A percentile compares a stretch with the other conserved stretches of the same genome.
phyloP scores from a whole-genome alignment of 768 basidiomycete species.

The Amanita exitialis region DNA sequence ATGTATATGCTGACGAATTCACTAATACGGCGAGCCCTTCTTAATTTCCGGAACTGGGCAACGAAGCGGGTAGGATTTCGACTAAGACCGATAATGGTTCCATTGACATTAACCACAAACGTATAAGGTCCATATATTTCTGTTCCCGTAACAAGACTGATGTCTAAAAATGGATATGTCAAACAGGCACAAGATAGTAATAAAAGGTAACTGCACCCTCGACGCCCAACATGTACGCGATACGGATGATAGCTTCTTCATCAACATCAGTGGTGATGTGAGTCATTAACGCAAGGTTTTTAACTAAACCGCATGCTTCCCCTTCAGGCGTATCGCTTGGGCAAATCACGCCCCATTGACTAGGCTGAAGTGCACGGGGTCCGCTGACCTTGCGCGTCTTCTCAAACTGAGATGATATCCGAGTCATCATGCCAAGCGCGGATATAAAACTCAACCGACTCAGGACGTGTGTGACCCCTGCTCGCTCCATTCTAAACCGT shows the following conservation, averaged over 20 bases:
- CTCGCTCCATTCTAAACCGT: conserved; percentile 98
- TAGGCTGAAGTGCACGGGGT: conserved; percentile 91
- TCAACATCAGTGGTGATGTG: conserved; percentile 99
- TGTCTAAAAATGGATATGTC: conserved; percentile 45
- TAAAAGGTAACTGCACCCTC: conserved; percentile 50
- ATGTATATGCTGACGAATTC: conserved; percentile 97
- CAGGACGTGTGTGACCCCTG: conserved; percentile 96
- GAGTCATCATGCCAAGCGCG: conserved; percentile 99
- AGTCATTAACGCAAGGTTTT: conserved; percentile 98
- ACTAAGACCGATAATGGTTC: conserved; percentile 89
- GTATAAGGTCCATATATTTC: conserved; percentile 93
- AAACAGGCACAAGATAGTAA: background rate
- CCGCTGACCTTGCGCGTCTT: conserved; percentile 99
- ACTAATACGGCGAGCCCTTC: conserved; percentile 84
- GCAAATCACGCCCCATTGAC: conserved; percentile 98
- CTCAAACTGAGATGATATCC: conserved; percentile 97
- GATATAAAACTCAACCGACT: conserved; percentile 94
- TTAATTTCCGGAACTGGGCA: conserved; percentile 80
- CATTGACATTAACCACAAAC: conserved; percentile 95
- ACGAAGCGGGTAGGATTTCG: conserved; percentile 82
- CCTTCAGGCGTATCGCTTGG: conserved; percentile 99
- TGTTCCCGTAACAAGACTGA: conserved; percentile 82
- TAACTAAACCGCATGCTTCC: conserved; percentile 97
- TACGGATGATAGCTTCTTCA: conserved; percentile 83
- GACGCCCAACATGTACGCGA: conserved; percentile 93